Percentiles rank a stretch among this genome's conserved stretches.
Evolutionary conservation across 2,329 filamentous ascomycete genomes (phyloP).

Genomic region (Alternaria sp.): DNA sequence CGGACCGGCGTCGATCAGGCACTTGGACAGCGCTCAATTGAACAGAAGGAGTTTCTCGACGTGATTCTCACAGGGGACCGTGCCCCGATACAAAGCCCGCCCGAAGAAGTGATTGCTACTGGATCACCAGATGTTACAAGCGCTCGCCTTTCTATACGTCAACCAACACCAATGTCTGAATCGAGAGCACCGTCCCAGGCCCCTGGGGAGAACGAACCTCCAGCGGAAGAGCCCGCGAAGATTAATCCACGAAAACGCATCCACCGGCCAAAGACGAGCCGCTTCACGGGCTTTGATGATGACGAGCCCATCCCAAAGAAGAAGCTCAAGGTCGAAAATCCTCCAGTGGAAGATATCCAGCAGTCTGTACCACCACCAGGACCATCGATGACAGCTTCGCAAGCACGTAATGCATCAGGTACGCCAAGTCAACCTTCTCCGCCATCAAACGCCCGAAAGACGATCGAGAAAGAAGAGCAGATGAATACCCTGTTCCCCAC

Average conservation of each 20-base stretch:
- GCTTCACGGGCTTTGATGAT: constrained; percentile 78
- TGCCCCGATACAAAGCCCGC: constrained; percentile 70
- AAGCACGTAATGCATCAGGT: constrained; percentile 22
- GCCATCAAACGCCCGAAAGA: constrained; percentile 47
- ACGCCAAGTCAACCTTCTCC: constrained; percentile 33
- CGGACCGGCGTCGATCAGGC: constrained; percentile 71
- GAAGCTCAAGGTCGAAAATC: constrained; percentile 33
- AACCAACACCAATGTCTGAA: constrained; percentile 23
- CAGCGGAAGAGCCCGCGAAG: constrained; percentile 29
- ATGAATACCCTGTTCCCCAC: constrained; percentile 78
- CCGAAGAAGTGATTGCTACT: constrained; percentile 53
- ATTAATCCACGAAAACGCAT: constrained; percentile 39
- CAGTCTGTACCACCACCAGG: constrained; percentile 14
- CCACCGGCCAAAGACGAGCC: constrained; percentile 48
- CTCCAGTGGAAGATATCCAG: constrained; percentile 34
- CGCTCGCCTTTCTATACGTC: constrained; percentile 20
- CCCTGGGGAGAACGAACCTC: constrained; percentile 19
- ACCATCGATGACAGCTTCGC: constrained; percentile 12
- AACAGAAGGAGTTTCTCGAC: constrained; percentile 91
- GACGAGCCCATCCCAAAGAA: constrained; percentile 47
- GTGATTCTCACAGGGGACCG: constrained; percentile 84
- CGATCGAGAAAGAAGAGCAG: constrained; percentile 57
- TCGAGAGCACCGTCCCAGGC: constrained; percentile 25
- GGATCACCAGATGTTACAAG: constrained; percentile 18
- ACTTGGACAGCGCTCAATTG: constrained; percentile 81